phyloP scores from a whole-genome alignment of 1,284 basidiomycete species.

The Naganishia sp. region DNA sequence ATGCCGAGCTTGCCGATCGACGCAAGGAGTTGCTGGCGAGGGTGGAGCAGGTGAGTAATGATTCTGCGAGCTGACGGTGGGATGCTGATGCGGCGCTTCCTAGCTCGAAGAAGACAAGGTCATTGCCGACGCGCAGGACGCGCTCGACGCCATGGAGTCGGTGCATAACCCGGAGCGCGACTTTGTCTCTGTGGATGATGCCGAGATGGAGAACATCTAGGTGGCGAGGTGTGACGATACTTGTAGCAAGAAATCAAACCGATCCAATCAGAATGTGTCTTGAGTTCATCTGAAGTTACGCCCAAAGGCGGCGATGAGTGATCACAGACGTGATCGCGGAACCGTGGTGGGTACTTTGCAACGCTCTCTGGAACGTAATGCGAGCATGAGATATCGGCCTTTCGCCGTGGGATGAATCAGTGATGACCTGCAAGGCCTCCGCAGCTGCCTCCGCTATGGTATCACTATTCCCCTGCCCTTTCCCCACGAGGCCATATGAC shows the following conservation, averaged over 20 bases:
- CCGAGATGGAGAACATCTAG: constrained; percentile 39
- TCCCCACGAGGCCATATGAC: too few relatives aligned
- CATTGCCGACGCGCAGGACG: constrained; percentile 49
- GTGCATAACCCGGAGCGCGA: constrained; percentile 31
- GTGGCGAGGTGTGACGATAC: neutral
- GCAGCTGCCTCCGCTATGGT: too few relatives aligned
- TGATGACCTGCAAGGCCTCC: too few relatives aligned
- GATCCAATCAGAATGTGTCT: too few relatives aligned
- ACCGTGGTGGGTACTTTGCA: too few relatives aligned
- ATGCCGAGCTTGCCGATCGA: constrained; percentile 77
- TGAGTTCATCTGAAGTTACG: too few relatives aligned
- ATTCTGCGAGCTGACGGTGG: neutral
- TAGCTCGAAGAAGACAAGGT: constrained; percentile 53
- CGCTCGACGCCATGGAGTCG: constrained; percentile 47
- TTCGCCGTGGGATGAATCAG: too few relatives aligned
- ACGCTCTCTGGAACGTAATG: too few relatives aligned
- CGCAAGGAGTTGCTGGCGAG: constrained; percentile 65
- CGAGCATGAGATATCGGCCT: too few relatives aligned
- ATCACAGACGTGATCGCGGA: too few relatives aligned
- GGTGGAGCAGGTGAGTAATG: constrained; percentile 56
- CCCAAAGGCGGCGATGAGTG: too few relatives aligned
- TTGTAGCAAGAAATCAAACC: neutral
- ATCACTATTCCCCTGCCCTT: too few relatives aligned
- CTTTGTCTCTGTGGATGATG: constrained; percentile 38
- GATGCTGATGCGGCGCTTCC: constrained; percentile 19